Evolutionary conservation across 1,139 yeast species (phyloP).

Genomic region (Waltiozyma sp.): DNA sequence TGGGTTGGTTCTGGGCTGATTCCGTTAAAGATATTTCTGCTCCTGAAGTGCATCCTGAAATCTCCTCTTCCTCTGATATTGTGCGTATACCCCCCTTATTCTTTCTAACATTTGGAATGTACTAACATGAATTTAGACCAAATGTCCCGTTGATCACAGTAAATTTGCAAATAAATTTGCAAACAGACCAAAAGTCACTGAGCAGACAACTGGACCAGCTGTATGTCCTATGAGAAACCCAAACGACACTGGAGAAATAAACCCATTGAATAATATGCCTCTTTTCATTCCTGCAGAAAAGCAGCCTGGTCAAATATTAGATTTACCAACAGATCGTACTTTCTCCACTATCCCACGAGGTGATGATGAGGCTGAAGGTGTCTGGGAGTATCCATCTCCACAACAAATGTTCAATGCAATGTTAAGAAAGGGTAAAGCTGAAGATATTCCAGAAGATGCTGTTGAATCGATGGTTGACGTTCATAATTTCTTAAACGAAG

Average conservation of each 20-base stretch:
- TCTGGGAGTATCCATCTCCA: slow-evolving; percentile 98
- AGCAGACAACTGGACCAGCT: slow-evolving; percentile 10
- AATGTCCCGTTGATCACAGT: slow-evolving; percentile 29
- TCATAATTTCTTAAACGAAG: slow-evolving; percentile 92
- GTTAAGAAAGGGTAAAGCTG: slow-evolving; percentile 81
- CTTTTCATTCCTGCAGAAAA: slow-evolving; percentile 48
- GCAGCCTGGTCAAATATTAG: slow-evolving; percentile 73
- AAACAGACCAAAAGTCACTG: slow-evolving; percentile 11
- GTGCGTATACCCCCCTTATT: neutral
- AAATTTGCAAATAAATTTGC: slow-evolving; percentile 9
- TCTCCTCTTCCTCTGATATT: neutral
- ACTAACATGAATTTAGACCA: slow-evolving; percentile 13
- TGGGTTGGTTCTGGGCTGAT: slow-evolving; percentile 87
- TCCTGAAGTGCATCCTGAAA: neutral
- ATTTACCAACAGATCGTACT: slow-evolving; percentile 75
- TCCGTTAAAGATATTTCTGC: slow-evolving; percentile 5
- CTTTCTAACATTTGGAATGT: neutral
- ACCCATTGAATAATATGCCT: slow-evolving; percentile 90
- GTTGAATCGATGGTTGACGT: slow-evolving; percentile 96
- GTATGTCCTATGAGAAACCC: slow-evolving; percentile 29
- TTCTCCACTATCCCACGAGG: slow-evolving; percentile 85
- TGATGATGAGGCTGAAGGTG: slow-evolving; percentile 29
- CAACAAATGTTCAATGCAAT: slow-evolving; percentile 98
- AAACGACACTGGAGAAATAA: slow-evolving; percentile 24
- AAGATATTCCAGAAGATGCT: slow-evolving; percentile 84